phyloP scores from a whole-genome alignment of 2,329 filamentous ascomycete species.

The Fusarium redolens region DNA sequence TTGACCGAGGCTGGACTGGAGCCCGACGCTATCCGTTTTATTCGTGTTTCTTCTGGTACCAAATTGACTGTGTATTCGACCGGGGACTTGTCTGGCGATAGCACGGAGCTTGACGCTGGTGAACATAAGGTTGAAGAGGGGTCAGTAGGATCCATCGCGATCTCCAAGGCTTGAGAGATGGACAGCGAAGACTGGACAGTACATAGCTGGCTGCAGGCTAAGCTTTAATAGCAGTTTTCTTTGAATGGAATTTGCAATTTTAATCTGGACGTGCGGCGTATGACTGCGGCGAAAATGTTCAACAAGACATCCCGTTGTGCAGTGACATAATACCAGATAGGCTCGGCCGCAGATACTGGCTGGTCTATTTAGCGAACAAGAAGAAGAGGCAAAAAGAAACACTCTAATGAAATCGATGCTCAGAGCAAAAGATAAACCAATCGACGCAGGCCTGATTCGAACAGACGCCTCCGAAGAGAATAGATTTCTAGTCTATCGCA shows the following conservation, averaged over 20 bases:
- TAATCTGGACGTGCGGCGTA: accelerated
- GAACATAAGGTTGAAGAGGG: neutral
- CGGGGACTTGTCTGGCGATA: neutral
- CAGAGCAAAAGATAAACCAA: neutral
- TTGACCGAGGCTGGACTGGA: constrained; percentile 2
- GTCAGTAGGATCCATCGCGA: neutral
- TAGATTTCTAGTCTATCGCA: constrained; percentile 34
- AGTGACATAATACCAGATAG: too few relatives aligned
- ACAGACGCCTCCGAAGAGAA: constrained; percentile 31
- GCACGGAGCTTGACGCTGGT: neutral
- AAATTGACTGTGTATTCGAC: neutral
- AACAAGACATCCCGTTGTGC: too few relatives aligned
- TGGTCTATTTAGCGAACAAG: neutral
- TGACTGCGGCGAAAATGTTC: too few relatives aligned
- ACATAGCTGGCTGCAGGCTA: neutral
- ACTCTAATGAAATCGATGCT: accelerated
- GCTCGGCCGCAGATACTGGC: accelerated
- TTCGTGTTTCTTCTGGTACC: neutral
- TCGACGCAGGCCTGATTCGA: constrained; percentile 32
- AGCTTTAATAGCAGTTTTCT: neutral
- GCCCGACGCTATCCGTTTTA: neutral
- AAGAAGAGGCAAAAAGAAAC: too few relatives aligned
- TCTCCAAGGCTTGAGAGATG: neutral
- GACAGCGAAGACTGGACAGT: accelerated
- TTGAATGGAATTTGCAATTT: accelerated